Evolutionary conservation across 129 eudicot genomes (phyloP).

Genomic region (Apium graveolens): DNA sequence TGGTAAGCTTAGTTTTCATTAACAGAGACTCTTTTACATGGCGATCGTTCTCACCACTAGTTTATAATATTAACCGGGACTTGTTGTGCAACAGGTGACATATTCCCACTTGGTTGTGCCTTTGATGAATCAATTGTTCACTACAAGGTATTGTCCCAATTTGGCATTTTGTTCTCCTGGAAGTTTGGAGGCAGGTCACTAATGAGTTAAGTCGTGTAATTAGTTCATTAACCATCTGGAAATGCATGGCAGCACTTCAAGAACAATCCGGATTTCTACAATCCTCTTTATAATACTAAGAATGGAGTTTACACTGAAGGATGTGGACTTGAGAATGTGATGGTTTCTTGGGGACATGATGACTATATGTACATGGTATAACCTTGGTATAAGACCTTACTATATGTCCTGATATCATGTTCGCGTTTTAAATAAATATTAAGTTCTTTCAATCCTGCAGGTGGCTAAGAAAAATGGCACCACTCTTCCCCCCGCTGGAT

Average conservation of each 20-base stretch:
- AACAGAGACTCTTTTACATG: not conserved
- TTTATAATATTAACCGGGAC: not conserved
- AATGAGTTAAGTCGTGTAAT: not conserved
- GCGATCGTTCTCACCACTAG: not conserved
- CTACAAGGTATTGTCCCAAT: constrained; percentile 47
- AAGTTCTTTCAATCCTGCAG: constrained; percentile 19
- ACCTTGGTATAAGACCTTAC: not conserved
- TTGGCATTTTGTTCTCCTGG: not conserved
- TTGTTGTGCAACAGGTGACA: constrained; percentile 32
- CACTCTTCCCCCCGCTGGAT: constrained; percentile 72
- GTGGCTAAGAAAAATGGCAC: constrained; percentile 79
- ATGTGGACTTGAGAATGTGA: constrained; percentile 80
- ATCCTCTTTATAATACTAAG: constrained; percentile 54
- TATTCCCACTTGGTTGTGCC: constrained; percentile 90
- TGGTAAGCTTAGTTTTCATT: constrained; percentile 23
- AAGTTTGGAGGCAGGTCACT: not conserved
- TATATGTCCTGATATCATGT: not conserved
- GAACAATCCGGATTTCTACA: constrained; percentile 51
- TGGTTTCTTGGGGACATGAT: constrained; percentile 93
- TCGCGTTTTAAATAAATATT: not conserved
- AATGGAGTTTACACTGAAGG: constrained; percentile 69
- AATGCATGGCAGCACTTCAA: constrained; percentile 46
- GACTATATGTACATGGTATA: constrained; percentile 89
- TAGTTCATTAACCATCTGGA: not conserved
- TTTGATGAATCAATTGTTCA: constrained; percentile 76